Conservation (phyloP, 305 asterid genomes). For the Andrographis paniculata region DNA sequence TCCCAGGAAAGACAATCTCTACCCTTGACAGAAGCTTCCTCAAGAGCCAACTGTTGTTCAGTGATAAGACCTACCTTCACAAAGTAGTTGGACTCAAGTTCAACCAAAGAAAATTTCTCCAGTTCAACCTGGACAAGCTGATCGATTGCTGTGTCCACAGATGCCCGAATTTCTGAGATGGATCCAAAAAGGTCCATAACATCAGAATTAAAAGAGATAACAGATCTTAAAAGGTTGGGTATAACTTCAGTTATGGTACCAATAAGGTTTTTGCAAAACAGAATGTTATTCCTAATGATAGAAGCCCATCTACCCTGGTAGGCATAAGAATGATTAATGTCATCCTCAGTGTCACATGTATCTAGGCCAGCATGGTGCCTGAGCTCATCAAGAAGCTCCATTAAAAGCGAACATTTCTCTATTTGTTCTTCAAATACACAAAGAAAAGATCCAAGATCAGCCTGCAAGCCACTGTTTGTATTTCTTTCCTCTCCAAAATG, state of each 20-base stretch:
- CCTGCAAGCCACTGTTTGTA: slow-evolving; percentile 29
- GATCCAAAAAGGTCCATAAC: slow-evolving; percentile 88
- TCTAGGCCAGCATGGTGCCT: slow-evolving; percentile 42
- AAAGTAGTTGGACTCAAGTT: slow-evolving; percentile 89
- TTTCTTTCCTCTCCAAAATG: slow-evolving; percentile 33
- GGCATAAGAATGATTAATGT: slow-evolving; percentile 24
- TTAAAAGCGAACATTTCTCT: slow-evolving; percentile 74
- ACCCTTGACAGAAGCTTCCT: slow-evolving; percentile 90
- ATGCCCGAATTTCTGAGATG: slow-evolving; percentile 79
- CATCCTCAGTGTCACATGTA: slow-evolving; percentile 30
- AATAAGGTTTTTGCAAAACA: slow-evolving; percentile 51
- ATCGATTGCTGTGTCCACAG: slow-evolving; percentile 81
- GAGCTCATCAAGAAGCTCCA: slow-evolving; percentile 61
- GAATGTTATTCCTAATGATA: slow-evolving; percentile 49
- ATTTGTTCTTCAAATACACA: slow-evolving; percentile 72
- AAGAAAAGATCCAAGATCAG: slow-evolving; percentile 53
- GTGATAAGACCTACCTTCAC: slow-evolving; percentile 84
- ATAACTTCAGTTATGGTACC: slow-evolving; percentile 55
- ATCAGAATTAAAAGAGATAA: slow-evolving; percentile 62
- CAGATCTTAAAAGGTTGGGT: slow-evolving; percentile 67
- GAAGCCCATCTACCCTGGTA: slow-evolving; percentile 59
- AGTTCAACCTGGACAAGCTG: slow-evolving; percentile 86
- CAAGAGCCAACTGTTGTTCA: slow-evolving; percentile 91
- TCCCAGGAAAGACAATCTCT: slow-evolving; percentile 99
- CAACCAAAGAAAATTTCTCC: slow-evolving; percentile 72